Conservation (phyloP, 2,329 filamentous ascomycete genomes). For the Mycosphaerella sp. region DNA sequence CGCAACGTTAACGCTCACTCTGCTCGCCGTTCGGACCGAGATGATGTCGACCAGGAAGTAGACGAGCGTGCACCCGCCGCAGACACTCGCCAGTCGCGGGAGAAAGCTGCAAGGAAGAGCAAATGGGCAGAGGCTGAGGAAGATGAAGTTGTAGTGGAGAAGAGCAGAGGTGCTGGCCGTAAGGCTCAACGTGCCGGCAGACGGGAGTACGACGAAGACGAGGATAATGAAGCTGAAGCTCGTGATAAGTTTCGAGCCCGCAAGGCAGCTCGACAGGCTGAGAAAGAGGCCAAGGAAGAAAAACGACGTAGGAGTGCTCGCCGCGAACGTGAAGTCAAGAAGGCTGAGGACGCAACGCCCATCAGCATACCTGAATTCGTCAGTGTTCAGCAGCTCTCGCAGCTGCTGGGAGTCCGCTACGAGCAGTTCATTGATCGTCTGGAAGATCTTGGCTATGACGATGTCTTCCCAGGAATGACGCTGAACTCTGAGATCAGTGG, state of each 20-base stretch:
- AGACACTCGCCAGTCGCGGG: constrained; percentile 3
- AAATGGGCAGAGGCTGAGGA: constrained; percentile 16
- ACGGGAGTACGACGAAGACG: constrained; percentile 25
- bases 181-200: constrained; percentile 17
- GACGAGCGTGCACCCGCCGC: background rate
- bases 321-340: constrained; percentile 25
- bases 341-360: constrained; percentile 44
- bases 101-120: constrained; percentile 13
- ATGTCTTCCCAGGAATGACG: constrained; percentile 73
- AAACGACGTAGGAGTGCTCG: constrained; percentile 22
- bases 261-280: constrained; percentile 21
- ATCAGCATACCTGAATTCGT: constrained; percentile 88
- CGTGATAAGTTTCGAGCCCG: constrained; percentile 26
- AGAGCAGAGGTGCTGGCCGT: constrained; percentile 12
- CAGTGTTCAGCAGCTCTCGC: constrained; percentile 74
- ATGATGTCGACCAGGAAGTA: constrained; percentile 3
- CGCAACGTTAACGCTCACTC: background rate
- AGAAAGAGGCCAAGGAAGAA: constrained; percentile 21
- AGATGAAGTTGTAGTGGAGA: constrained; percentile 18
- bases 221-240: constrained; percentile 26
- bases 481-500: constrained; percentile 87
- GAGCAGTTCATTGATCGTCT: constrained; percentile 69
- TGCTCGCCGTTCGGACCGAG: background rate
- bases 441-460: constrained; percentile 82
- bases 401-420: constrained; percentile 63